Base-by-base conservation (phyloP, 2,329 filamentous ascomycete genomes). In the Penicillium italicum region DNA sequence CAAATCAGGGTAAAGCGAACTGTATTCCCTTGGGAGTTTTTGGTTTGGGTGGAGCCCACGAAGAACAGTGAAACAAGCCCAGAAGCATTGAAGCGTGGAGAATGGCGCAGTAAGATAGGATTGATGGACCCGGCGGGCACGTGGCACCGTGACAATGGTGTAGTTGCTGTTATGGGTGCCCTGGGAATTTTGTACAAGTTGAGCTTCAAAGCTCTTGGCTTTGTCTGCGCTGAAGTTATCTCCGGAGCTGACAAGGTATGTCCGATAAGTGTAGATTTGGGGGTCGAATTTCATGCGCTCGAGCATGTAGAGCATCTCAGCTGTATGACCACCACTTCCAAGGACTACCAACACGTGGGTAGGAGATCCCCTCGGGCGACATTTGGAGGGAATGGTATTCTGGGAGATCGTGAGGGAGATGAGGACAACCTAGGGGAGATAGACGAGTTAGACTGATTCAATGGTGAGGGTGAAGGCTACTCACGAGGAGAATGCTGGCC, bases 291-390 rank as follows among this genome's bases (percentile, higher is more conserved):
- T 55, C 77, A 79, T 67, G 82, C 83, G 62, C 81, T 82, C 63
- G 79, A 99, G 84, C 78, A 97, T 89, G 67, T 88, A 85, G 60
- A 96, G 80, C 89, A 99, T 96, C 74, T 99, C 94, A 45, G 91
- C 87, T 0, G 94, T 97, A 75, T 99, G 94, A 0, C 94, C 94
- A 31, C 94, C 94, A 3, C 90, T 95, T 50, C 94, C 94, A 24
- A 97, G 87, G 26, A 97, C 86, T 60, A 96, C 83, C 31, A 96
- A 79, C 51, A 91, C 78, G 72, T 92, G 85, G 7, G 79, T 78
- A 26, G 77, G 76, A 4, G 58, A 57, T 48, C 63, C 56, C 46
- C 52, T 66, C 22, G 58, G 56, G 44, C 71, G 70, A 57, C 63
- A 64, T 66, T 66, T 68, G 28, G 69, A 64, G 12, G 72, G 61